phyloP scores from a whole-genome alignment of 2,329 filamentous ascomycete genomes.

The Fusarium tricinctum region DNA sequence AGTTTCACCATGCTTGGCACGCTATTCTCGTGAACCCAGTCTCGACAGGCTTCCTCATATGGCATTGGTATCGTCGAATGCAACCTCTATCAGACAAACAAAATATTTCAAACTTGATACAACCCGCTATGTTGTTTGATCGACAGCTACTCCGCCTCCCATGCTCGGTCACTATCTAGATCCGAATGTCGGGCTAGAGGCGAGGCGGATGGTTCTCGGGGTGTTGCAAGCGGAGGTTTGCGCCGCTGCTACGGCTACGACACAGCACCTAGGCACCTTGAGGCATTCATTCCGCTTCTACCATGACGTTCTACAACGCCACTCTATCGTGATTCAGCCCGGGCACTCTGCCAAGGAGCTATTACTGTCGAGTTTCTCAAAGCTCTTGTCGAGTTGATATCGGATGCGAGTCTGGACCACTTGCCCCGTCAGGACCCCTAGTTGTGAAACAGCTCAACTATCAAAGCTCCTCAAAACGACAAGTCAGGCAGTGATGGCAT shows the following conservation, averaged over 20 bases:
- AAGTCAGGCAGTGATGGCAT: constrained; percentile 40
- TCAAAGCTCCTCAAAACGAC: constrained; percentile 37
- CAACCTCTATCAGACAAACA: constrained; percentile 34
- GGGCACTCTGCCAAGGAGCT: constrained; percentile 12
- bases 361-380: constrained; percentile 15
- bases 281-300: constrained; percentile 15
- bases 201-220: constrained; percentile 2
- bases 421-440: constrained; percentile 40
- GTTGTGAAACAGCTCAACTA: constrained; percentile 45
- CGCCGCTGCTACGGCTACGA: neutral
- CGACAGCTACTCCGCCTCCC: constrained; percentile 21
- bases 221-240: neutral
- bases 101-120: constrained; percentile 31
- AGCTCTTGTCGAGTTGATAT: constrained; percentile 24
- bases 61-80: constrained; percentile 22
- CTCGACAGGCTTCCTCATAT: constrained; percentile 15
- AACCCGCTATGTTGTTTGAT: constrained; percentile 38
- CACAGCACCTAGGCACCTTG: constrained; percentile 8
- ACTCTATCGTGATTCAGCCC: constrained; percentile 28
- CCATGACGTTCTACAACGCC: constrained; percentile 18
- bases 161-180: constrained; percentile 26
- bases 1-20: constrained; percentile 39
- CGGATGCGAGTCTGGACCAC: constrained; percentile 39
- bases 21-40: constrained; percentile 23
- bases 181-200: constrained; percentile 16